Evolutionary conservation across 2,329 filamentous ascomycete genomes (phyloP).

Genomic region (Colletotrichum sp.): DNA sequence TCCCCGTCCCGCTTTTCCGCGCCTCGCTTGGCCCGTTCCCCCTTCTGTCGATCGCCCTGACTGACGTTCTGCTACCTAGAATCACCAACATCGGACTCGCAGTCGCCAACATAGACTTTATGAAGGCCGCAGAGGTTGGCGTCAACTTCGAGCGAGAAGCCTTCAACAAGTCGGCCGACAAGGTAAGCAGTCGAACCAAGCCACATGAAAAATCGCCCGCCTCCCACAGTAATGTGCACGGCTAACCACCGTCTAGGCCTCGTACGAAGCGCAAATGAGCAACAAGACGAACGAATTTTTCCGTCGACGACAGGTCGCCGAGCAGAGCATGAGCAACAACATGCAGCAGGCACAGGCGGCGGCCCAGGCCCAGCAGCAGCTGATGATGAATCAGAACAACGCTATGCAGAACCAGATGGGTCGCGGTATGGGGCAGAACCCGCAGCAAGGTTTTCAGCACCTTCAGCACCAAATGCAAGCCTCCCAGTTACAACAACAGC

Average conservation of each 20-base stretch:
- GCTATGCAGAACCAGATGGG: constrained; percentile 56
- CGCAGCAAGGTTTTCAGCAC: constrained; percentile 61
- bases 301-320: constrained; percentile 55
- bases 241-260: constrained; percentile 38
- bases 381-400: constrained; percentile 56
- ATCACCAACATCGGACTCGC: constrained; percentile 57
- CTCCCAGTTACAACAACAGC: constrained; percentile 55
- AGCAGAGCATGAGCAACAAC: constrained; percentile 53
- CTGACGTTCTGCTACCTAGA: constrained; percentile 34
- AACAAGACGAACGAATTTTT: constrained; percentile 54
- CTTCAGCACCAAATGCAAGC: constrained; percentile 65
- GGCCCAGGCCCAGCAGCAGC: constrained; percentile 44
- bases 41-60: background rate
- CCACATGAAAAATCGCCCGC: background rate
- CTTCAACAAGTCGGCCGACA: constrained; percentile 51
- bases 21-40: background rate
- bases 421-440: constrained; percentile 53
- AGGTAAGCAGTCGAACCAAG: constrained; percentile 40
- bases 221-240: constrained; percentile 22
- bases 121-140: constrained; percentile 46
- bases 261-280: constrained; percentile 55
- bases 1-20: background rate
- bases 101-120: constrained; percentile 43
- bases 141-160: constrained; percentile 53
- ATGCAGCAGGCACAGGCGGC: constrained; percentile 53